phyloP scores from a whole-genome alignment of 352 stramenopile genomes.

The Peronospora tabacina region DNA sequence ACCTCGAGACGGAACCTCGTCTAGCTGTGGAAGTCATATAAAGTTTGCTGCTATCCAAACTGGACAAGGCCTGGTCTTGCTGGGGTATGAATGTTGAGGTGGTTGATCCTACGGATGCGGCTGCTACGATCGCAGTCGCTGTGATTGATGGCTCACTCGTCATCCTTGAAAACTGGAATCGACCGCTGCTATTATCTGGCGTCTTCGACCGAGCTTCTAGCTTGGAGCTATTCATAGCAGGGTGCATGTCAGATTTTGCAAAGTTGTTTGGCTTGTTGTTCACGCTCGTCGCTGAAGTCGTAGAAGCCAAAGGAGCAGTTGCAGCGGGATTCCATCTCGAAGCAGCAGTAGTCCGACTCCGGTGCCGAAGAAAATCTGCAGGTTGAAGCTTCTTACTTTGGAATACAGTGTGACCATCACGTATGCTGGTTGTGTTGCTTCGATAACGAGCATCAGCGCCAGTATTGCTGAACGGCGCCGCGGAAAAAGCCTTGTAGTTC shows the following conservation, averaged over 20 bases:
- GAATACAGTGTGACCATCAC: constrained; percentile 8
- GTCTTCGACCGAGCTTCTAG: background rate
- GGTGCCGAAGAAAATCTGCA: constrained; percentile 28
- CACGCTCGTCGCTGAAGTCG: constrained; percentile 8
- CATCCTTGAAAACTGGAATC: constrained; percentile 22
- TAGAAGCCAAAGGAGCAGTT: constrained; percentile 13
- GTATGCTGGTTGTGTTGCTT: constrained; percentile 14
- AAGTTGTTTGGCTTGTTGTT: constrained; percentile 14
- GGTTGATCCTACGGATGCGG: constrained; percentile 4
- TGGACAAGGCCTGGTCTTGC: constrained; percentile 4
- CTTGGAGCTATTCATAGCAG: constrained; percentile 4
- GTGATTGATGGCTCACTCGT: constrained; percentile 14
- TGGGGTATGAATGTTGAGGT: background rate
- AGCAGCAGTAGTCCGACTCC: constrained; percentile 19
- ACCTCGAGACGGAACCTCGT: constrained; percentile 12
- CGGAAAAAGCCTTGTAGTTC: constrained; percentile 4
- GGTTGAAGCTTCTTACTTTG: constrained; percentile 16
- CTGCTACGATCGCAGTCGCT: constrained; percentile 27
- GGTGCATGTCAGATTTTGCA: constrained; percentile 13
- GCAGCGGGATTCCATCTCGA: constrained; percentile 20
- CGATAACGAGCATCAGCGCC: constrained; percentile 14
- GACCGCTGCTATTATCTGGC: constrained; percentile 5
- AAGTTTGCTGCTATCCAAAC: constrained; percentile 12
- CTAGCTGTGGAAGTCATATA: constrained; percentile 12
- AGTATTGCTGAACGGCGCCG: constrained; percentile 15